A percentile compares a stretch with the other conserved stretches of the same genome.
Evolutionary conservation across 2,329 filamentous ascomycete species (phyloP).

Genomic region (Aspergillus chevalieri): DNA sequence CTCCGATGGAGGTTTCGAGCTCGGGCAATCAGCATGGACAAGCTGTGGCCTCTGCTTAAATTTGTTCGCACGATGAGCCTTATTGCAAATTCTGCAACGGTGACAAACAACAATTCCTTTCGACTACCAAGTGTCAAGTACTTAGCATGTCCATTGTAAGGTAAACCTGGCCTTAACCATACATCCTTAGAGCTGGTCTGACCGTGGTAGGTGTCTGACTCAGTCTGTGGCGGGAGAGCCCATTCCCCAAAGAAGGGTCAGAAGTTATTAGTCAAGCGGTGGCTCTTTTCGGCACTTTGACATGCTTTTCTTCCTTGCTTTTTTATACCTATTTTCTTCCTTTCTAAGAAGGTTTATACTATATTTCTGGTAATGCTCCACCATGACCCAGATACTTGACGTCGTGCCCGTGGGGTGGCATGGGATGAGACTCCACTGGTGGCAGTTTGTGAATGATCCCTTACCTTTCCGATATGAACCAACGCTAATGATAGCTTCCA

Average conservation of each 20-base stretch:
- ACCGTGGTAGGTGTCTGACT: neutral
- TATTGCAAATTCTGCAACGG: too few species aligned
- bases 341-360: neutral
- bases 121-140: neutral
- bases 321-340: neutral
- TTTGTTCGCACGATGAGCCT: neutral
- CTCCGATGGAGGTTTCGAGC: too few species aligned
- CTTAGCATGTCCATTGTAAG: neutral
- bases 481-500: constrained; percentile 12
- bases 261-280: neutral
- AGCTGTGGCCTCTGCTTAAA: neutral
- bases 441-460: constrained; percentile 34
- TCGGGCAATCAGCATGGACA: too few species aligned
- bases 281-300: neutral
- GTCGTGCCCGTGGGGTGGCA: constrained; percentile 29
- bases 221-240: too few species aligned
- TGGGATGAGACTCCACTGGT: constrained; percentile 35
- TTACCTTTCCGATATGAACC: constrained; percentile 1
- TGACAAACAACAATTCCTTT: too few species aligned
- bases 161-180: neutral
- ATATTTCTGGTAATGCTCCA: neutral
- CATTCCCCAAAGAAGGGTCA: too few species aligned
- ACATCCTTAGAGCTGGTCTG: neutral
- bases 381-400: constrained; percentile 24
- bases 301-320: neutral